Evolutionary conservation across 305 asterid genomes (phyloP), one percentile per base, ranked within the genome.

Genomic region (Solanum hybrid): DNA sequence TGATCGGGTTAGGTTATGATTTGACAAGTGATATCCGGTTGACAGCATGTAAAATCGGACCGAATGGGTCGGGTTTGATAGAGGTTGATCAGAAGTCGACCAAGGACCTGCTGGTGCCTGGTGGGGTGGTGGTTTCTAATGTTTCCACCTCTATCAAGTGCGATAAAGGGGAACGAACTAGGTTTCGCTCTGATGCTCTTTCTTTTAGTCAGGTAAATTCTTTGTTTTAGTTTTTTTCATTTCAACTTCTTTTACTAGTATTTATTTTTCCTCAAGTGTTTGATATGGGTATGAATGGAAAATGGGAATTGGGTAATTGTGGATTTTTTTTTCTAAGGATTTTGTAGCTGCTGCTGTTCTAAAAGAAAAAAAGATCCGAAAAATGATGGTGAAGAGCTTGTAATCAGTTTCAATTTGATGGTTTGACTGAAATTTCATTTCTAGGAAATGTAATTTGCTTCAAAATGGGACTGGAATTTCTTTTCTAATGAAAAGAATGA

Each of bases 161-260:
- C 88, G 99, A 95, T 89, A 97, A 97, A 93, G 99, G 99, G 86
- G 99, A 97, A 93, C 94, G 99, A 81, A 97, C 95, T 45, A 92
- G 99, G 93, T 97, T 97, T 90, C 94, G 96, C 92, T 95, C 99
- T 87, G 99, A 97, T 86, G 94, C 95, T 69, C 94, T 97, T 86
- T 80, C 98, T 72, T 97, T 97, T 92, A 94, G 86, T 90, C 98
- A 94, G 98, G 99, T 97, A 31, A 56, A 73, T 32, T 35, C 5
- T 51, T 64, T 77, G 29, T 36, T 36, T 31, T 86, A 26, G 4
- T 2, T 89, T 88, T 13, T 60, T 17, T 56, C 26, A 72, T 3
- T 2, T 4, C 34, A 26, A 71, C 10, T 12, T 40, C n/a, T 11
- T 69, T 86, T 40, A 56, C 19, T 17, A 5, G 15, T 35, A 11